Evolutionary conservation across 2,329 filamentous ascomycete genomes (phyloP), one percentile per base, ranked within the genome.

Genomic region (Alternaria postmessia): DNA sequence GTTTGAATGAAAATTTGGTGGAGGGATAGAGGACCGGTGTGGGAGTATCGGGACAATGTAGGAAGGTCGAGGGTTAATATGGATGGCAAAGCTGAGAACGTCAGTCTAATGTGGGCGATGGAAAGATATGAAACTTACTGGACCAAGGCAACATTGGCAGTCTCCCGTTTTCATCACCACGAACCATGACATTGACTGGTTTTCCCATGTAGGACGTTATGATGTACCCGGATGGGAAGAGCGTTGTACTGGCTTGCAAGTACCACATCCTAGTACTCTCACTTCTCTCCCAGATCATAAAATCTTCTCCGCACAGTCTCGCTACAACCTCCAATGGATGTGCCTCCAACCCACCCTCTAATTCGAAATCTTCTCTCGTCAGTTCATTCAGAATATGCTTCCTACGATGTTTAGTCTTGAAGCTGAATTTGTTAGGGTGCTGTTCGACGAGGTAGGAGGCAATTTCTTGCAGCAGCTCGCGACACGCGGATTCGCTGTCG

Each of bases 161-260:
- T 48, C 8, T 38, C 4, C 71, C 75, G 57, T 84, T 81, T 1
- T 81, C 79, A 4, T 49, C 46, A 1, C 72, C 74, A 57, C 85
- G 82, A 3, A 64, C 32, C 53, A 86, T 76, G 42, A 78, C 76
- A 18, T 81, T 79, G 59, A 86, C 80, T 2, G 80, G 81, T 66
- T 78, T 82, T 24, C 83, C 84, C 44, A 86, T 83, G 26, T 83
- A 78, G 44, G 81, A 75, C 39, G 80, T 71, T 12, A 86, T 77
- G 22, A 79, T 80, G 83, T 83, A 86, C 7, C 84, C 84, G 0
- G 83, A 81, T 1, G 84, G 84, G 63, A 85, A 86, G 5, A 85
- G 73, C 14, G 82, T 86, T 5, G 84, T 84, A 46, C 82, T 83
- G 24, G 84, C 84, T 54, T 80, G 77, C 28, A 86, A 68, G 54